Evolutionary conservation across 805 yeast genomes (phyloP).

Genomic region (Candida chauliodis): DNA sequence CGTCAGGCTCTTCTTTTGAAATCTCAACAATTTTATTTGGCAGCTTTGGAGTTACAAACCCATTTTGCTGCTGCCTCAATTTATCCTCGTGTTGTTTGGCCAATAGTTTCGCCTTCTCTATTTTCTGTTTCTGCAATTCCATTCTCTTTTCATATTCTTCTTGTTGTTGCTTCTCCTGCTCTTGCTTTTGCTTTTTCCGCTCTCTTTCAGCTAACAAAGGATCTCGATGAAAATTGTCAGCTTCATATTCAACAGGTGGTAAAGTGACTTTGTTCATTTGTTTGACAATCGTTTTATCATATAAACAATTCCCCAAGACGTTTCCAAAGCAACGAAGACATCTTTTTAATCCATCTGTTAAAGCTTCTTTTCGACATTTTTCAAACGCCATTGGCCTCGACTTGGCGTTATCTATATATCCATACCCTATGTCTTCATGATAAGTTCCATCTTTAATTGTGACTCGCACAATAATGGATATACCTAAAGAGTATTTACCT

Average conservation of each 20-base stretch:
- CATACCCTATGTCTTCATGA: conserved; percentile 76
- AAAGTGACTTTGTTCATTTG: conserved; percentile 43
- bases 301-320: conserved; percentile 78
- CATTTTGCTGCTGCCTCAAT: conserved; percentile 4
- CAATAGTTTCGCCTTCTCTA: conserved; percentile 1
- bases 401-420: conserved; percentile 67
- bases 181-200: conserved; percentile 12
- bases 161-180: conserved; percentile 1
- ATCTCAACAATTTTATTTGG: conserved; percentile 4
- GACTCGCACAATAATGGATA: conserved; percentile 68
- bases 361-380: conserved; percentile 80
- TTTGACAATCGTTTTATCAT: conserved; percentile 64
- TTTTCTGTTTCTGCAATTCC: conserved; percentile 1
- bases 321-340: conserved; percentile 78
- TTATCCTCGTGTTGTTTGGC: conserved; percentile 3
- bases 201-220: conserved; percentile 31
- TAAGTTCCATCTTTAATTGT: conserved; percentile 77
- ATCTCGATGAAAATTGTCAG: conserved; percentile 34
- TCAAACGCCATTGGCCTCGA: conserved; percentile 71
- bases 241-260: conserved; percentile 25
- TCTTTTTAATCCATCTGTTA: conserved; percentile 79
- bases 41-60: conserved; percentile 10
- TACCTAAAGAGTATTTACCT: conserved; percentile 56
- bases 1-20: not conserved
- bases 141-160: conserved; percentile 4